phyloP scores from a whole-genome alignment of 2,329 filamentous ascomycete genomes.

The Exophiala sp. region DNA sequence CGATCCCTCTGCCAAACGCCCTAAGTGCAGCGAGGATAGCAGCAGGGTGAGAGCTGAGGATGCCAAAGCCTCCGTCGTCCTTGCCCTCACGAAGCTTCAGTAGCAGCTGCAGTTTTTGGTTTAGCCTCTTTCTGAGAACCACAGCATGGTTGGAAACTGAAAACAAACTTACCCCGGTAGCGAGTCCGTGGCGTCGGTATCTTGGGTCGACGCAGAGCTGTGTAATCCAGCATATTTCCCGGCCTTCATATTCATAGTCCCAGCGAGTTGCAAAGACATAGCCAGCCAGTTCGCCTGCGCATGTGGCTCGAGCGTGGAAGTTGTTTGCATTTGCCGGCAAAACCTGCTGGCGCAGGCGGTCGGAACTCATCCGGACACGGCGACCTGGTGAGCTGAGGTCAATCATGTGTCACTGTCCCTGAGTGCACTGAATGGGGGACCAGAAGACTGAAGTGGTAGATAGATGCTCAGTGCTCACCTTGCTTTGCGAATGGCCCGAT shows the following conservation, averaged over 20 bases:
- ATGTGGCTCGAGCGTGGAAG: not conserved
- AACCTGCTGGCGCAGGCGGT: not conserved
- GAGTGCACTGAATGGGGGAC: not conserved
- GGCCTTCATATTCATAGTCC: not conserved
- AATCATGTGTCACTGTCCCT: not conserved
- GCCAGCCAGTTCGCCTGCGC: not conserved
- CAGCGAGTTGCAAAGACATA: slow-evolving; percentile 2
- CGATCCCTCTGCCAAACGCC: slow-evolving; percentile 2
- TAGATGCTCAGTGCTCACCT: no score
- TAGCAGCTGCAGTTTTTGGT: not conserved
- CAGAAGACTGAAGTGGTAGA: not conserved
- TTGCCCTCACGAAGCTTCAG: not conserved
- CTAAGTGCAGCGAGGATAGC: slow-evolving; percentile 4
- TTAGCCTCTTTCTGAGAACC: not conserved
- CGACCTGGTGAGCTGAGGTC: not conserved
- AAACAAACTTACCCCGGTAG: slow-evolving; percentile 5
- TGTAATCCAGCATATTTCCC: slow-evolving; percentile 6
- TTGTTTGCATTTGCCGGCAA: not conserved
- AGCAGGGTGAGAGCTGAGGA: slow-evolving; percentile 6
- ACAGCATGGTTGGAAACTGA: not conserved
- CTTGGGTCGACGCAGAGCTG: slow-evolving; percentile 6
- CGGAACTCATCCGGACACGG: slow-evolving; percentile 3
- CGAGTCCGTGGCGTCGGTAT: slow-evolving; percentile 2
- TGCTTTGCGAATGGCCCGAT: slow-evolving; percentile 9
- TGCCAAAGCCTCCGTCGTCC: not conserved